Base-by-base conservation (phyloP, 208 protist genomes). In the Crithidia expoeki region DNA sequence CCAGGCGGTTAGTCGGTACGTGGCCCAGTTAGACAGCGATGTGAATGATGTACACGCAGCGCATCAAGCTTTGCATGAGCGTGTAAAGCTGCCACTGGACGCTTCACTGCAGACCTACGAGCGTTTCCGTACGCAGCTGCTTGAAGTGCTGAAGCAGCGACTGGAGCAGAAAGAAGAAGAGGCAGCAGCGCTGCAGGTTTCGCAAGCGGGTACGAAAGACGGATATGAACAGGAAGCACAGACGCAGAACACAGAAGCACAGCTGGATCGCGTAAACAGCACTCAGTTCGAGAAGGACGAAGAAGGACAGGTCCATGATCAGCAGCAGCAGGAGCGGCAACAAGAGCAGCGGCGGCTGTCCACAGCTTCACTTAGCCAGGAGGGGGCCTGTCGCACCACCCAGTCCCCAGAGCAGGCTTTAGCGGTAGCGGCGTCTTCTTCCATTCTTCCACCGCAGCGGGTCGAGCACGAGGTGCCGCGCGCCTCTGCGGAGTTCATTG, bases 401-500 rank as follows among this genome's bases (percentile, higher is more conserved):
- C 34, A 57, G 63, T 49, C 63, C 2, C 63, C 63, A 11, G 50
- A 55, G 32, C 44, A 34, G 27, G 11, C 17, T 0, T n/a, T 21
- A 7, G 10, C 10, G 23, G 30, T 32, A 3, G 12, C 55, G 27
- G 6, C 55, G 25, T 42, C 55, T 7, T 60, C 55, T 1, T n/a
- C n/a, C n/a, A n/a, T n/a, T n/a, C n/a, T n/a, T n/a, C 36, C 30
- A 21, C 50, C 28, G 10, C 42, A 25, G 14, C 21, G 44, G 17
- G 58, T 30, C 4, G 50, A 49, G 19, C 47, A 61, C n/a, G 68
- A 65, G 19, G 68, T 79, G 16, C 79, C 79, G 32, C 73, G 79
- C 23, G 79, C 79, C 23, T 84, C 79, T 6, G 75, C 79, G 0
- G 74, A 71, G 40, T 80, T 84, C 38, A 60, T 84, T n/a, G 61